Evolutionary conservation across 768 basidiomycete species (phyloP).

Genomic region (Pulveroboletus ravenelii): DNA sequence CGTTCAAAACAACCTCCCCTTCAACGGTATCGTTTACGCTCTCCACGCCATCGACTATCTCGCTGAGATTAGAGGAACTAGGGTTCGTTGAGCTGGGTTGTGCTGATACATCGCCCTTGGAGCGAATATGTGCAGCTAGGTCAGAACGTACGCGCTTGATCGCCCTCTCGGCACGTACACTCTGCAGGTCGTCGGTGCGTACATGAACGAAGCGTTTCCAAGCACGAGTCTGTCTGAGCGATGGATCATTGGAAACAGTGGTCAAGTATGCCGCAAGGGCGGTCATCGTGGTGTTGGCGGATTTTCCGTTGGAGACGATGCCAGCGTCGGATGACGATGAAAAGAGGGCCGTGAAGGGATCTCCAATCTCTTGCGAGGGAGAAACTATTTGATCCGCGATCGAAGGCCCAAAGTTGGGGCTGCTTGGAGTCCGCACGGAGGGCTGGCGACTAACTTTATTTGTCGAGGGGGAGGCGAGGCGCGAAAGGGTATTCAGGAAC

Average conservation of each 20-base stretch:
- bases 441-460: slow-evolving; percentile 45
- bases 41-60: slow-evolving; percentile 29
- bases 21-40: slow-evolving; percentile 27
- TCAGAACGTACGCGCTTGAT: slow-evolving; percentile 87
- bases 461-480: slow-evolving; percentile 69
- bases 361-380: slow-evolving; percentile 52
- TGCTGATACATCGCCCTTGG: slow-evolving; percentile 28
- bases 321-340: slow-evolving; percentile 24
- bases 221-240: slow-evolving; percentile 56
- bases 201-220: slow-evolving; percentile 89
- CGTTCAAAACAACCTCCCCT: slow-evolving; percentile 16
- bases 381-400: slow-evolving; percentile 37
- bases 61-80: slow-evolving; percentile 32
- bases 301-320: slow-evolving; percentile 16
- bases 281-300: slow-evolving; percentile 51
- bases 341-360: slow-evolving; percentile 53
- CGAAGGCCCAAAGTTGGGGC: slow-evolving; percentile 31
- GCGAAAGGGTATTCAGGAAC: slow-evolving; percentile 82
- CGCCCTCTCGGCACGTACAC: slow-evolving; percentile 78
- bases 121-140: slow-evolving; percentile 64
- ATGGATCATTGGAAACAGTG: slow-evolving; percentile 61
- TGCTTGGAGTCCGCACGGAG: slow-evolving; percentile 32
- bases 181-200: slow-evolving; percentile 83
- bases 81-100: slow-evolving; percentile 19
- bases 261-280: slow-evolving; percentile 79